Evolutionary conservation across 208 protist species (phyloP), one percentile per base, ranked within the genome.

Genomic region (Leishmania mexicana): DNA sequence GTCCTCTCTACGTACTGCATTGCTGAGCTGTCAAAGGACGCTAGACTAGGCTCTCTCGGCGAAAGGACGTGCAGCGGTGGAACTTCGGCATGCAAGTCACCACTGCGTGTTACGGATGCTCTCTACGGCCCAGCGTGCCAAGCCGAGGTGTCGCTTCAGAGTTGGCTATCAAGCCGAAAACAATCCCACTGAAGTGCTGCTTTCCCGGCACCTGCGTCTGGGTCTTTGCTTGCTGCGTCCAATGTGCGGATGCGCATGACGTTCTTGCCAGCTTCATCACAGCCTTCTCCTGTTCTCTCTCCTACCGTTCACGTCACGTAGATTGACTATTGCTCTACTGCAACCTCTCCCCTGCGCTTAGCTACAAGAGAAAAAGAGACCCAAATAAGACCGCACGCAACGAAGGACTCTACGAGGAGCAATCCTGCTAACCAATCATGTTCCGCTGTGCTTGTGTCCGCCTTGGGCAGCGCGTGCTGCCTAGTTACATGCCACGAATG

Each of bases 381-480:
- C 24, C n/a, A 38, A 35, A 19, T 0, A 0, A n/a, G 10, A 17
- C 11, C 24, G 4, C 17, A 40, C 47, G 10, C 17, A 62, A 45
- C 17, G 49, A 76, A 38, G n/a, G 21, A 49, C 73, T 15, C 15
- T 47, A 31, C 17, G 67, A 47, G 38, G 40, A 15, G 24, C 28
- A 38, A 28, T 49, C 31, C 10, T 38, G 47, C 47, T 35, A 28
- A 6, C 45, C 47, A 40, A 47, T 28, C n/a, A 90, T 93, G 87
- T 88, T 90, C 81, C 80, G 62, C 64, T 83, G 68, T 62, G 70
- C 88, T 45, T 81, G 85, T 71, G 65, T 81, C 40, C 81, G 85
- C 77, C 79, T 93, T 53, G 76, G 85, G 70, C 80, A 88, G 86
- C 80, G 87, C 31, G n/a, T 88, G 35, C 51, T 86, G 45, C 74